Evolutionary conservation across 73 alveolate species (phyloP).

Genomic region (Blepharisma japonicum): DNA sequence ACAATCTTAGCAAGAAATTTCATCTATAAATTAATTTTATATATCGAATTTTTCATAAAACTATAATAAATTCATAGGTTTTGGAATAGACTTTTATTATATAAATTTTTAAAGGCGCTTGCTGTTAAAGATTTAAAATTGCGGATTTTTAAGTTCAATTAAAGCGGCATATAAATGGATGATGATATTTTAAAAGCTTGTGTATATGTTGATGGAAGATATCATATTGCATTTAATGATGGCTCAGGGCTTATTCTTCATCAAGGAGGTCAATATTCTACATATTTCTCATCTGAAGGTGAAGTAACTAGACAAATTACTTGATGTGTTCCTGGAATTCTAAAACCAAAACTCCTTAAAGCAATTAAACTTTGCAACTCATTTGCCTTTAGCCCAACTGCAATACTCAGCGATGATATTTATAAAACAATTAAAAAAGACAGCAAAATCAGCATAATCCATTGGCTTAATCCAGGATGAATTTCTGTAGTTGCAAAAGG

Average conservation of each 20-base stretch:
- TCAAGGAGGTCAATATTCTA: conserved; percentile 8
- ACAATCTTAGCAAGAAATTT: too few species aligned
- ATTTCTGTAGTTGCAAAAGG: background rate
- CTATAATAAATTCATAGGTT: too few species aligned
- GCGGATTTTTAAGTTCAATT: too few species aligned
- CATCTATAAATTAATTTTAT: too few species aligned
- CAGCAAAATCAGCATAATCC: background rate
- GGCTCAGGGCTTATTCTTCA: conserved; percentile 12
- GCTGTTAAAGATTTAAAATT: too few species aligned
- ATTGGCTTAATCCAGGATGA: background rate
- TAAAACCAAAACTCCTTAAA: background rate
- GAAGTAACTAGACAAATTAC: background rate
- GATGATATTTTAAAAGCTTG: conserved; percentile 8
- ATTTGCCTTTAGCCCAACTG: background rate
- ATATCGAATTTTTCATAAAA: too few species aligned
- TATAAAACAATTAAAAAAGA: background rate
- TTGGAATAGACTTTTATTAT: too few species aligned
- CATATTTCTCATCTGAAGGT: conserved; percentile 23
- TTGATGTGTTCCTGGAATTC: background rate
- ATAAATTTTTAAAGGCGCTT: too few species aligned
- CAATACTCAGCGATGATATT: background rate
- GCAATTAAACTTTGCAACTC: background rate
- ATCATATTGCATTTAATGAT: background rate
- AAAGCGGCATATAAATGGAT: too few species aligned
- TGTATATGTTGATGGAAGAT: conserved; percentile 3